These are phyloP conservation scores for Acmispon strigosus DNA, from an alignment of 306 rosid species.

Conservation along the genomic window DNA sequence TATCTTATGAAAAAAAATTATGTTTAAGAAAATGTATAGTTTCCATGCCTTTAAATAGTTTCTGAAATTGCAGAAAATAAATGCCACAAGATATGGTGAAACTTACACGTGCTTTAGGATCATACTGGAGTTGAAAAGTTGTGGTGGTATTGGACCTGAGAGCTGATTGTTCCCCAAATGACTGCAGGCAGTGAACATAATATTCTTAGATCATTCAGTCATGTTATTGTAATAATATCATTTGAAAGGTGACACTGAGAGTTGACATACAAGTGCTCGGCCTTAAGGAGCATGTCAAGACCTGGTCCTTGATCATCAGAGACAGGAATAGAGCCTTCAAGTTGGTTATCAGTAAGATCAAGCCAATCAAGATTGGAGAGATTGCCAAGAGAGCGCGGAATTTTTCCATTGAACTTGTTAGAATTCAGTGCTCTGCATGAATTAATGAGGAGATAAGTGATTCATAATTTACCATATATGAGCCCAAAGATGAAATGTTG, in stretches of 20 bases:
- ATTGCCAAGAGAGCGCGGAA: constrained; percentile 41
- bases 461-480: background rate
- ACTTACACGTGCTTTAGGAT: constrained; percentile 50
- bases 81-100: background rate
- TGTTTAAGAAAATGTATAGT: background rate
- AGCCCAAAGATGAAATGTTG: constrained; percentile 9
- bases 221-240: background rate
- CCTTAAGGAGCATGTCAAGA: constrained; percentile 36
- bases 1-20: background rate
- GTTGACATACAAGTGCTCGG: constrained; percentile 42
- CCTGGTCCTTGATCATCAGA: constrained; percentile 31
- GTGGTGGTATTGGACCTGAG: constrained; percentile 35
- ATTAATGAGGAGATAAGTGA: background rate
- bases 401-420: constrained; percentile 34
- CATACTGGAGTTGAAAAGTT: constrained; percentile 51
- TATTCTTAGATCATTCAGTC: constrained; percentile 15
- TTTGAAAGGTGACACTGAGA: constrained; percentile 1
- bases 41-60: background rate
- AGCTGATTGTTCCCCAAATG: constrained; percentile 54
- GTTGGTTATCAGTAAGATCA: constrained; percentile 42
- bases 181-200: constrained; percentile 31
- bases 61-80: background rate
- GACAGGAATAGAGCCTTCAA: constrained; percentile 42
- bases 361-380: constrained; percentile 42
- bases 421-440: constrained; percentile 42